Conservation (phyloP, 2,329 filamentous ascomycete genomes). For the Trichoderma endophyticum region DNA sequence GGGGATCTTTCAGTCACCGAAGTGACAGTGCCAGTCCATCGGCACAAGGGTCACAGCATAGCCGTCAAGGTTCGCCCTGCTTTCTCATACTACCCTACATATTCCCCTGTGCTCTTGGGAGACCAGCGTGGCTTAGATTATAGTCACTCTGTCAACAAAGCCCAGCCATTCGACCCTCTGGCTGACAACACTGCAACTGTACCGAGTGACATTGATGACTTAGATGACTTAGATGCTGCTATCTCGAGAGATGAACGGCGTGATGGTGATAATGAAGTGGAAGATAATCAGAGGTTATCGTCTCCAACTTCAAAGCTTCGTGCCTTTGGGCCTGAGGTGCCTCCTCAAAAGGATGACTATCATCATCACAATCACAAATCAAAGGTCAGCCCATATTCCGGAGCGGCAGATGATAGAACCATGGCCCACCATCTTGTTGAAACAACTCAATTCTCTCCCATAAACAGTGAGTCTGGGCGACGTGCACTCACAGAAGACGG, state of each 20-base stretch:
- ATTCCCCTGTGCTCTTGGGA: constrained; percentile 7
- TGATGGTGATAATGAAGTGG: background rate
- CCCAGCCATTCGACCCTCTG: constrained; percentile 19
- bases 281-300: background rate
- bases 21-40: constrained; percentile 20
- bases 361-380: background rate
- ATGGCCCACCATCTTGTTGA: background rate
- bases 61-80: constrained; percentile 29
- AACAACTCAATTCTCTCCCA: background rate
- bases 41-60: constrained; percentile 24
- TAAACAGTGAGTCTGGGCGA: background rate
- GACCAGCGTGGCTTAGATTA: constrained; percentile 7
- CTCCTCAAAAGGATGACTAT: background rate
- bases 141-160: constrained; percentile 21
- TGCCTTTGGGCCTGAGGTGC: background rate
- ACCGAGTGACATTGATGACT: background rate
- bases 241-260: background rate
- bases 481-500: background rate
- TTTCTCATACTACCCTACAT: constrained; percentile 20
- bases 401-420: background rate
- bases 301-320: constrained; percentile 16
- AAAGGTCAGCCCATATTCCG: constrained; percentile 14
- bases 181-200: background rate
- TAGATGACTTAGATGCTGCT: background rate
- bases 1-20: constrained; percentile 19